Conservation (phyloP, 768 basidiomycete species). For the Dioszegia crocea region DNA sequence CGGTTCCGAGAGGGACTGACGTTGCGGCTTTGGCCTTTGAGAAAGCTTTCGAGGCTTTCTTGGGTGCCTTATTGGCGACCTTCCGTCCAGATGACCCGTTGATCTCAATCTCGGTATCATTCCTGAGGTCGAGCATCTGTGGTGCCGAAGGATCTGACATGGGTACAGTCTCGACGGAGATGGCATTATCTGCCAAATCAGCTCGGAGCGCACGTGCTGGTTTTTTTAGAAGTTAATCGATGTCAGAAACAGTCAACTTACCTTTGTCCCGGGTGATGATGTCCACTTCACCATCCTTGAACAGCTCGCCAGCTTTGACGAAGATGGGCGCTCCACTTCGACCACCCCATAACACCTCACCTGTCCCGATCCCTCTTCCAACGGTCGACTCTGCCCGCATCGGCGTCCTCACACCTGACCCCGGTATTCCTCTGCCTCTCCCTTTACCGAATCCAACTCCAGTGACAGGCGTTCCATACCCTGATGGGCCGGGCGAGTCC, state of each 20-base stretch:
- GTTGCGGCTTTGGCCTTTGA: neutral
- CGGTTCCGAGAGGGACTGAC: neutral
- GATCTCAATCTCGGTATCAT: conserved; percentile 28
- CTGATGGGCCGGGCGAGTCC: conserved; percentile 17
- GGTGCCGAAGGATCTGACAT: conserved; percentile 35
- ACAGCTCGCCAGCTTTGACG: conserved; percentile 48
- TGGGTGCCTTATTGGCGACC: too few relatives aligned
- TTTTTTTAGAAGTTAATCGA: too few relatives aligned
- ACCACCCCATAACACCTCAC: conserved; percentile 34
- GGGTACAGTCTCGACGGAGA: conserved; percentile 25
- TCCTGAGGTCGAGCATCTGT: conserved; percentile 13
- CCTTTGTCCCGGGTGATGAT: conserved; percentile 26
- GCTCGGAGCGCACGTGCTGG: too few relatives aligned
- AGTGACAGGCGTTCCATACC: conserved; percentile 30
- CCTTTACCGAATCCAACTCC: conserved; percentile 33
- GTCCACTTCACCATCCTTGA: conserved; percentile 45
- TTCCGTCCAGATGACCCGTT: too few relatives aligned
- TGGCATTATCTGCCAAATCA: conserved; percentile 13
- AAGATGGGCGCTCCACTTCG: conserved; percentile 36
- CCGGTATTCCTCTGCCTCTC: conserved; percentile 1
- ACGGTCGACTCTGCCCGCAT: conserved; percentile 14
- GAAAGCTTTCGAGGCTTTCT: too few relatives aligned
- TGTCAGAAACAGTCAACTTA: conserved; percentile 6
- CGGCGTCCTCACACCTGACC: neutral
- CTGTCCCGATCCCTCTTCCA: conserved; percentile 21